Evolutionary conservation across 495 filamentous ascomycete species (phyloP).

Genomic region (Hypoxylon fragiforme): DNA sequence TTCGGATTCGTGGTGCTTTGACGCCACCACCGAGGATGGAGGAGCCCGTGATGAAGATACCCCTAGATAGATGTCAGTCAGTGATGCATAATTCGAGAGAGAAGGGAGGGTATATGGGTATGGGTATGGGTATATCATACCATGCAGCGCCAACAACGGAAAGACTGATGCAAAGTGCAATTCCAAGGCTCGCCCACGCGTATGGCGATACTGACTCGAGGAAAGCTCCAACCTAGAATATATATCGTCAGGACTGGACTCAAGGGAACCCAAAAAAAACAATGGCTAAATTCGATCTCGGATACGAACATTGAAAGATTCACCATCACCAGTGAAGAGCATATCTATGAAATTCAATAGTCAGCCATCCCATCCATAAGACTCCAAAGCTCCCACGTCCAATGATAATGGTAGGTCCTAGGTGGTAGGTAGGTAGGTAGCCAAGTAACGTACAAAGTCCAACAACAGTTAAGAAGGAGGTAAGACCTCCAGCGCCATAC

Average conservation of each 20-base stretch:
- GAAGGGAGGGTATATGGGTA: not conserved
- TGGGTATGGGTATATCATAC: constrained; percentile 54
- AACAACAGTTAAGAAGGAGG: constrained; percentile 74
- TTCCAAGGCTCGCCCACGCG: constrained; percentile 88
- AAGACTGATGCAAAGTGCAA: constrained; percentile 90
- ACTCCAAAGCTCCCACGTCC: constrained; percentile 8
- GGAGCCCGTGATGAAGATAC: constrained; percentile 98
- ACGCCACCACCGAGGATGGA: constrained; percentile 97
- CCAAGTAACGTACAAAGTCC: constrained; percentile 74
- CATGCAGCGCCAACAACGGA: constrained; percentile 97
- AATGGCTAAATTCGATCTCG: constrained; percentile 2
- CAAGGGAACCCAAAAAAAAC: too few species aligned
- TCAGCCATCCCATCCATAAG: too few species aligned
- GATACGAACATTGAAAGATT: constrained; percentile 86
- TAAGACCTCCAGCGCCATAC: constrained; percentile 72
- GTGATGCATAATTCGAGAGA: not conserved
- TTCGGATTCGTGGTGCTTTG: constrained; percentile 91
- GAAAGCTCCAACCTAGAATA: constrained; percentile 80
- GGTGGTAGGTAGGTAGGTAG: constrained; percentile 15
- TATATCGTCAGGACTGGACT: constrained; percentile 35
- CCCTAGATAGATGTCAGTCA: constrained; percentile 59
- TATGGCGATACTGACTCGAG: constrained; percentile 93
- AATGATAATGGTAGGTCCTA: too few species aligned
- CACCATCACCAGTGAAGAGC: constrained; percentile 94
- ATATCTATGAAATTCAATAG: constrained; percentile 69